Evolutionary conservation across 75 land plant genomes (phyloP).

Genomic region (Ceratopteris richardii): DNA sequence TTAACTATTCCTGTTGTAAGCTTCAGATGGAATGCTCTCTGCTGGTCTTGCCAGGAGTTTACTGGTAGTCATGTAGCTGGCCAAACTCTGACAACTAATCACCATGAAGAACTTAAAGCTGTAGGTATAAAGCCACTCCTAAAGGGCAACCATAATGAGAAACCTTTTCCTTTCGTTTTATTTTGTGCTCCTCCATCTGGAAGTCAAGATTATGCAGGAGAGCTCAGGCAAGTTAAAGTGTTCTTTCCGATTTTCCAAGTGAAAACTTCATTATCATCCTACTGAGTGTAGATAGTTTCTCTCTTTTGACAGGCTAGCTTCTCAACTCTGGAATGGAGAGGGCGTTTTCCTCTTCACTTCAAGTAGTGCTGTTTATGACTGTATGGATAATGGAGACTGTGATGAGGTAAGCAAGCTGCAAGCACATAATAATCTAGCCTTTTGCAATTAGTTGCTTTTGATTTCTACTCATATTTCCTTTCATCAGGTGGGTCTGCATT

Average conservation of each 20-base stretch:
- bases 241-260: too few species aligned
- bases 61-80: constrained; percentile 65
- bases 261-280: too few species aligned
- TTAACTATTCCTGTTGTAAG: too few species aligned
- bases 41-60: constrained; percentile 42
- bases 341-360: constrained; percentile 91
- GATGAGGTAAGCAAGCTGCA: constrained; percentile 57
- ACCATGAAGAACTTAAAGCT: constrained; percentile 64
- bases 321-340: constrained; percentile 75
- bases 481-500: too few species aligned
- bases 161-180: constrained; percentile 65
- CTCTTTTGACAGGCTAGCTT: constrained; percentile 40
- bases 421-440: background rate
- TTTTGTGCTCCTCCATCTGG: constrained; percentile 89
- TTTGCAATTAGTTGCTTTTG: background rate
- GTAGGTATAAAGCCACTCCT: constrained; percentile 61
- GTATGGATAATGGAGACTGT: constrained; percentile 70
- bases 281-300: too few species aligned
- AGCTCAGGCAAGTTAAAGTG: constrained; percentile 71
- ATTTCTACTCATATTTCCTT: too few species aligned
- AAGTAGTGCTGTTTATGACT: constrained; percentile 82
- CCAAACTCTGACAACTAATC: constrained; percentile 61
- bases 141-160: constrained; percentile 23
- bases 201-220: constrained; percentile 65
- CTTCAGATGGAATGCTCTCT: background rate